phyloP scores from a whole-genome alignment of 2,329 filamentous ascomycete genomes.

The Eutypa lata region DNA sequence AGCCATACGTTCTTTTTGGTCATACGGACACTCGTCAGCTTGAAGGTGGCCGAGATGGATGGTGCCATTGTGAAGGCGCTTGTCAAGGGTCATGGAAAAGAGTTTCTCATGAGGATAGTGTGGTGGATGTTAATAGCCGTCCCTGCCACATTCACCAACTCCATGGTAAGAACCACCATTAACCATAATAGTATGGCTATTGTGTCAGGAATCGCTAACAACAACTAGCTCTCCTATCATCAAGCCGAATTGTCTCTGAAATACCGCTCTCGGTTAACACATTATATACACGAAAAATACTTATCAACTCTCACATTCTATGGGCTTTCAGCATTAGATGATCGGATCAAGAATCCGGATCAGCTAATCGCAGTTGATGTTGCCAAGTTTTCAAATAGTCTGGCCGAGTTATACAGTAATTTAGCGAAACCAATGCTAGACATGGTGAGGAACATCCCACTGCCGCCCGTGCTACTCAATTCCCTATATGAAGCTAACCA shows the following conservation, averaged over 20 bases:
- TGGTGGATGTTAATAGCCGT: constrained; percentile 99
- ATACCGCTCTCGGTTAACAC: constrained; percentile 90
- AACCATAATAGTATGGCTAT: no score
- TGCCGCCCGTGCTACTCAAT: background rate
- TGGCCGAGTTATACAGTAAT: constrained; percentile 95
- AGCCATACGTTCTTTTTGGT: constrained; percentile 94
- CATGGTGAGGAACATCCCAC: constrained; percentile 56
- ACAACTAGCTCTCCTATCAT: constrained; percentile 81
- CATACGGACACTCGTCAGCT: constrained; percentile 82
- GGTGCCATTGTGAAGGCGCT: constrained; percentile 88
- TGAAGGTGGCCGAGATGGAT: constrained; percentile 96
- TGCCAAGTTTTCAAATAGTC: constrained; percentile 89
- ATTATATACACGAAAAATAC: constrained; percentile 92
- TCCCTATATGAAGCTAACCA: constrained; percentile 18
- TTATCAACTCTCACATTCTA: constrained; percentile 98
- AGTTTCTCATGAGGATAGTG: constrained; percentile 82
- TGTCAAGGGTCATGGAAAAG: constrained; percentile 85
- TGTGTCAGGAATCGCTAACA: background rate
- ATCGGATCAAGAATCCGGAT: constrained; percentile 97
- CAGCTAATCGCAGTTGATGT: constrained; percentile 97
- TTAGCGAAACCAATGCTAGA: constrained; percentile 91
- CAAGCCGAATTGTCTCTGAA: constrained; percentile 91
- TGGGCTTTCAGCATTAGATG: constrained; percentile 88
- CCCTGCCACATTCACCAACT: constrained; percentile 96
- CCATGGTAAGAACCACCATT: constrained; percentile 66